Conservation (phyloP, 257 asterid species). For the Solanum pinnatisectum region DNA sequence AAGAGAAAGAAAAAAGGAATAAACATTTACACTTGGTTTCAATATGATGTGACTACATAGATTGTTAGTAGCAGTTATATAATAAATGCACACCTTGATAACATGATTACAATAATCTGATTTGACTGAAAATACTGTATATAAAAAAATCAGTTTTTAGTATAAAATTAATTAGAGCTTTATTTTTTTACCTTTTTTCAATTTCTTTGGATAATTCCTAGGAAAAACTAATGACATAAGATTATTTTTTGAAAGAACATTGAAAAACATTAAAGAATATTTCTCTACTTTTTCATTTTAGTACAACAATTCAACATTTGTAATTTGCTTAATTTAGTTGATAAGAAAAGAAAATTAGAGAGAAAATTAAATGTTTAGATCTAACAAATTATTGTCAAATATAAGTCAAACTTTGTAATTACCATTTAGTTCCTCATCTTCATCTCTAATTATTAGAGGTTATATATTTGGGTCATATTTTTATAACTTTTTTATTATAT, state of each 20-base stretch:
- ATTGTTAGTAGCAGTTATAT: neutral
- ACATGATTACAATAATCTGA: neutral
- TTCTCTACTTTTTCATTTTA: neutral
- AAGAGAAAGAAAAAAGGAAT: neutral
- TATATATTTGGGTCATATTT: neutral
- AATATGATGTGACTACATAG: neutral
- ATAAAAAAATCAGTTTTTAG: neutral
- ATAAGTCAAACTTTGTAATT: neutral
- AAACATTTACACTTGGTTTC: neutral
- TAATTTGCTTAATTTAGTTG: neutral
- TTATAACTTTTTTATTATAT: neutral
- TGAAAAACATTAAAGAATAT: neutral
- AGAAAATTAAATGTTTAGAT: neutral
- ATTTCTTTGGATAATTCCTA: neutral
- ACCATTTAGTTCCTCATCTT: neutral
- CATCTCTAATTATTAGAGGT: neutral
- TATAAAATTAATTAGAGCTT: neutral
- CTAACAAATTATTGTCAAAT: neutral
- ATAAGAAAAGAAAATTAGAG: neutral
- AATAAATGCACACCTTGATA: neutral
- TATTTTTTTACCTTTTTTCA: neutral
- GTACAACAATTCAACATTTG: neutral
- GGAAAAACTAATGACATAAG: neutral
- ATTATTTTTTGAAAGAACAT: too few species aligned
- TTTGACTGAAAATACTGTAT: neutral